These are phyloP conservation scores for Persicaria tinctoria DNA, from an alignment of 148 eudicot genomes.

Conservation along the genomic window DNA sequence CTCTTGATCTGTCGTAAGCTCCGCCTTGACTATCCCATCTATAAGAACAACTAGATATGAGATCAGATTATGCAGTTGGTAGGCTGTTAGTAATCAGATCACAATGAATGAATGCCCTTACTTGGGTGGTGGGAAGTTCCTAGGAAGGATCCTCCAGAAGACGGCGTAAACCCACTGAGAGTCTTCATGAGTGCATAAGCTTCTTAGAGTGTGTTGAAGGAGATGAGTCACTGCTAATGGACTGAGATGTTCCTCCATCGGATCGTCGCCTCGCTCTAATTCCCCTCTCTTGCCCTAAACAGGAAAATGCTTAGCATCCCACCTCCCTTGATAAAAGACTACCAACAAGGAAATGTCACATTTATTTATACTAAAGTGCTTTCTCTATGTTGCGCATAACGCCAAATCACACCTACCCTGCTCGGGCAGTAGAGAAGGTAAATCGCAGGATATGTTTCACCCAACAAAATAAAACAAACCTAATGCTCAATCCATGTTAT, in stretches of 20 bases:
- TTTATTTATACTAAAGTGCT: neutral
- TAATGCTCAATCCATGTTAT: too few relatives aligned
- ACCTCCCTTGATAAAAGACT: neutral
- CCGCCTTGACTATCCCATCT: conserved; percentile 99
- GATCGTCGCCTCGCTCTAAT: neutral
- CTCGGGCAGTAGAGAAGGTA: too few relatives aligned
- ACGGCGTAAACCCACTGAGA: conserved; percentile 99
- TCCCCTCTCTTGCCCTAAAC: conserved; percentile 5
- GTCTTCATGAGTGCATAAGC: conserved; percentile 71
- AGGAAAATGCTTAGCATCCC: neutral
- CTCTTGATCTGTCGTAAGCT: conserved; percentile 95
- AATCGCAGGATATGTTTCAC: too few relatives aligned
- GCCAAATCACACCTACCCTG: too few relatives aligned
- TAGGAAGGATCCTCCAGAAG: conserved; percentile 95
- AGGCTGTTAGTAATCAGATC: neutral
- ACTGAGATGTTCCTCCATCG: conserved; percentile 70
- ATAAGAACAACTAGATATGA: neutral
- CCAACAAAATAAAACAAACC: too few relatives aligned
- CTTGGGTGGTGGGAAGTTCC: conserved; percentile 99
- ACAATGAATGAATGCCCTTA: conserved; percentile 14
- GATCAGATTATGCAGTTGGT: neutral
- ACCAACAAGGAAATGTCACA: conserved; percentile 5
- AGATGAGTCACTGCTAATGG: conserved; percentile 90
- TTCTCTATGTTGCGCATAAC: neutral
- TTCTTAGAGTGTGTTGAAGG: conserved; percentile 91